Percentiles rank a stretch among this genome's conserved stretches.
Evolutionary conservation across 2,329 filamentous ascomycete genomes (phyloP).

Genomic region (Aspergillus udagawae): DNA sequence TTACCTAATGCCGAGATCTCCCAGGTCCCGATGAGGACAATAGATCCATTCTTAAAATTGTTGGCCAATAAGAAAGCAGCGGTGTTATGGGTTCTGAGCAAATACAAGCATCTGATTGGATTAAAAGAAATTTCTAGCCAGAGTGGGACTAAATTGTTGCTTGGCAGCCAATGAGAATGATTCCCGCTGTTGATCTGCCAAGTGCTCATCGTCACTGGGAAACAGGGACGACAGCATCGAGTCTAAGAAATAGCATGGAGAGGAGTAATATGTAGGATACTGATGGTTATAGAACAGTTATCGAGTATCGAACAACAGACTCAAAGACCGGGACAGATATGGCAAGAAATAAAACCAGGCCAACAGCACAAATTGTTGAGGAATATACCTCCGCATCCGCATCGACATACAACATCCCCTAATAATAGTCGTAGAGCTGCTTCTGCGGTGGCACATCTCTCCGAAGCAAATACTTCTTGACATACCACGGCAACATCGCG

Average conservation of each 20-base stretch:
- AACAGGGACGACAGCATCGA: neutral
- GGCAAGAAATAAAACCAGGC: too few species aligned
- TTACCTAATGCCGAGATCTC: neutral
- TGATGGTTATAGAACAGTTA: neutral
- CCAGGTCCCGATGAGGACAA: neutral
- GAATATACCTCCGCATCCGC: neutral
- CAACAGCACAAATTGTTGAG: neutral
- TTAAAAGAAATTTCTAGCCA: neutral
- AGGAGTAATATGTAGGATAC: too few species aligned
- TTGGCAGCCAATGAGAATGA: neutral
- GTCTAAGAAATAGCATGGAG: too few species aligned
- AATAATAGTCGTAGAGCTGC: conserved; percentile 24
- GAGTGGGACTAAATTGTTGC: neutral
- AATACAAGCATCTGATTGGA: neutral
- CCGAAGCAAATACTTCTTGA: conserved; percentile 23
- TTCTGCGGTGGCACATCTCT: conserved; percentile 25
- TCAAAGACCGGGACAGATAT: too few species aligned
- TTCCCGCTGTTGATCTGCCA: neutral
- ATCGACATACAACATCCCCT: neutral
- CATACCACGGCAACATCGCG: conserved; percentile 28
- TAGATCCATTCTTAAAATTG: neutral
- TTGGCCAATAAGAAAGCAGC: neutral
- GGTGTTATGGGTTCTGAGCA: neutral
- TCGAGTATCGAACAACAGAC: neutral
- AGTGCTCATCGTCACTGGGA: neutral